Evolutionary conservation across 2,329 filamentous ascomycete genomes (phyloP).

Genomic region (Fusarium sp.): DNA sequence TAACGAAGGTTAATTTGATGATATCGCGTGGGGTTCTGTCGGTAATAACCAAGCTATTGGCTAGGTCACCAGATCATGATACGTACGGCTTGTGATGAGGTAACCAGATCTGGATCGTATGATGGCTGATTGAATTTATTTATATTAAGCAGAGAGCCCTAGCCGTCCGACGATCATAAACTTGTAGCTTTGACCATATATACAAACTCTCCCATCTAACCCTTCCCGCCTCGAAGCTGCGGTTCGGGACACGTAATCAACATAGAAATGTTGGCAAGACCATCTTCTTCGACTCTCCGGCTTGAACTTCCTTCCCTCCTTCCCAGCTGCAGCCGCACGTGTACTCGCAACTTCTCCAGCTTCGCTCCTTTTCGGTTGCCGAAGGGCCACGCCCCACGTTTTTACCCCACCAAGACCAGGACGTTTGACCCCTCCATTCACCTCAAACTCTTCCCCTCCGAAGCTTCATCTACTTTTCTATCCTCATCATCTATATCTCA

Average conservation of each 20-base stretch:
- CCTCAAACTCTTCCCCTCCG: constrained; percentile 44
- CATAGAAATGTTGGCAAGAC: constrained; percentile 22
- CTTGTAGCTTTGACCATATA: background rate
- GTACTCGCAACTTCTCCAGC: constrained; percentile 39
- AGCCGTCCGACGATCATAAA: background rate
- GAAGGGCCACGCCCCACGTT: constrained; percentile 37
- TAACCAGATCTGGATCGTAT: constrained; percentile 20
- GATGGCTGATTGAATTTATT: constrained; percentile 5
- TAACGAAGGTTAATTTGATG: background rate
- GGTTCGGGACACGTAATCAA: background rate
- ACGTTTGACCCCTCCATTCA: constrained; percentile 41
- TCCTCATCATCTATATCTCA: constrained; percentile 10
- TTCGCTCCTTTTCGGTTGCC: constrained; percentile 39
- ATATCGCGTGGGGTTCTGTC: background rate
- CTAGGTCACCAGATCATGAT: constrained; percentile 13
- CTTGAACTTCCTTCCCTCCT: constrained; percentile 13
- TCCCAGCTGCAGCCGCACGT: constrained; percentile 35
- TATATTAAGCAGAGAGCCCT: background rate
- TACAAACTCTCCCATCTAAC: background rate
- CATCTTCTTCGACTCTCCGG: constrained; percentile 7
- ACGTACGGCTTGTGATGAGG: background rate
- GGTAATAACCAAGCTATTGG: background rate
- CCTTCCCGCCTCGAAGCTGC: background rate
- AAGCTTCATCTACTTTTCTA: constrained; percentile 23
- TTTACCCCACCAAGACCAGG: constrained; percentile 39